Evolutionary conservation across 176 grass and related monocot species (phyloP).

Genomic region (Neostapfia colusana): DNA sequence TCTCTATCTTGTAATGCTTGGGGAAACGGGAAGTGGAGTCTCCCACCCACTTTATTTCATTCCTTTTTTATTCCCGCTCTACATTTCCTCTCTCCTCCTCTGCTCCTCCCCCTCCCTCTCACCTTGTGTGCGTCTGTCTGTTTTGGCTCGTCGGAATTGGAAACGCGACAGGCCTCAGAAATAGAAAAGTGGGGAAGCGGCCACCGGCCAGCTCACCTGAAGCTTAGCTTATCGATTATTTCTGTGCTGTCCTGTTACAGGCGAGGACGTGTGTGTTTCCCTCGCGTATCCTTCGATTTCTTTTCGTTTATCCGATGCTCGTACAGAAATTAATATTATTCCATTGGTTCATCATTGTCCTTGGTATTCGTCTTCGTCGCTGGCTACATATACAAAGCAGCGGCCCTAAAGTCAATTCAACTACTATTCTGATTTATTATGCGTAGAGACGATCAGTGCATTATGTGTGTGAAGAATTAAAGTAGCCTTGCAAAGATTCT

Average conservation of each 20-base stretch:
- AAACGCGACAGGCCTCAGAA: constrained; percentile 46
- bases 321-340: neutral
- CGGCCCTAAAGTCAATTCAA: constrained; percentile 27
- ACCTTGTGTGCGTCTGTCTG: constrained; percentile 38
- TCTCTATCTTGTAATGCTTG: neutral
- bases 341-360: neutral
- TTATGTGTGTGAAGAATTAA: neutral
- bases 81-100: constrained; percentile 18
- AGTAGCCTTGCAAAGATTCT: no score
- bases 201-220: constrained; percentile 56
- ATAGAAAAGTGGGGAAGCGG: constrained; percentile 43
- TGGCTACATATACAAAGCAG: neutral
- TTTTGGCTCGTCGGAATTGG: constrained; percentile 52
- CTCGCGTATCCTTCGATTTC: neutral
- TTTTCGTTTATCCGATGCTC: neutral
- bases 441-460: neutral
- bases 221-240: constrained; percentile 14
- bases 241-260: neutral
- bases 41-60: constrained; percentile 45
- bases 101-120: neutral
- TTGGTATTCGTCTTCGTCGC: neutral
- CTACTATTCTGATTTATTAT: constrained; percentile 7
- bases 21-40: constrained; percentile 22
- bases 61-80: constrained; percentile 37
- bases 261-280: neutral